phyloP scores from a whole-genome alignment of 2,329 filamentous ascomycete genomes.

The Phoma sp. region DNA sequence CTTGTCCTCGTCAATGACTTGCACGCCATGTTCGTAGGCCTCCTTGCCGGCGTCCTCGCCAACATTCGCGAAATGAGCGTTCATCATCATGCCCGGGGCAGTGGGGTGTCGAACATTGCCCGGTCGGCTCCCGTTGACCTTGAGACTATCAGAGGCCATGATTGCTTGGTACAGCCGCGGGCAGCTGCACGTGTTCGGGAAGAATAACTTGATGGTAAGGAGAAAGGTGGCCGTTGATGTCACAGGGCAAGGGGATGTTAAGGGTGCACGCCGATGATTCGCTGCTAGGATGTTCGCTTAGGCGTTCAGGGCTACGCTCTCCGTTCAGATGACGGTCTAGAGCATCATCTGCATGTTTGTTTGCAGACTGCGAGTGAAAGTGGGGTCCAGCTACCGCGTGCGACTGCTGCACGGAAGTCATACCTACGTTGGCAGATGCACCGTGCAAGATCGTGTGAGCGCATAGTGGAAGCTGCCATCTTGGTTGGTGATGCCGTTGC shows the following conservation, averaged over 20 bases:
- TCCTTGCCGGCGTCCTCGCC: constrained; percentile 68
- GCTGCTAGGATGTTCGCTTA: constrained; percentile 43
- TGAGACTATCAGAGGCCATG: constrained; percentile 42
- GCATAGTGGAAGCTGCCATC: constrained; percentile 5
- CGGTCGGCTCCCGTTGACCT: constrained; percentile 48
- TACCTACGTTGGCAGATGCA: background rate
- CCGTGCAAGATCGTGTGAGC: background rate
- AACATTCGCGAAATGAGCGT: constrained; percentile 80
- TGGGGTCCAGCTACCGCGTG: constrained; percentile 12
- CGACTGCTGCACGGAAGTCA: constrained; percentile 4
- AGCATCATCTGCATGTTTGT: constrained; percentile 28
- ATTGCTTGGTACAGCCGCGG: constrained; percentile 26
- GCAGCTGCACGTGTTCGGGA: constrained; percentile 40
- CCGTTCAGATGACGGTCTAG: constrained; percentile 37
- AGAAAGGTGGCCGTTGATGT: constrained; percentile 48
- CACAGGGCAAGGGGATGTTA: constrained; percentile 41
- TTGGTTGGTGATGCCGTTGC: constrained; percentile 10
- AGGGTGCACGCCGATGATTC: constrained; percentile 35
- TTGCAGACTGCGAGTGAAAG: constrained; percentile 10
- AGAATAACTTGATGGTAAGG: constrained; percentile 43
- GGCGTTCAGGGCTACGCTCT: constrained; percentile 29
- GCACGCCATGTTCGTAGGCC: constrained; percentile 90
- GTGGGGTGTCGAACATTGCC: constrained; percentile 50
- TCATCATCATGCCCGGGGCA: constrained; percentile 64
- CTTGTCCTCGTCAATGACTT: constrained; percentile 96